These are phyloP conservation scores for Glonium stellatum DNA, from an alignment of 495 filamentous ascomycete species.

Conservation along the genomic window DNA sequence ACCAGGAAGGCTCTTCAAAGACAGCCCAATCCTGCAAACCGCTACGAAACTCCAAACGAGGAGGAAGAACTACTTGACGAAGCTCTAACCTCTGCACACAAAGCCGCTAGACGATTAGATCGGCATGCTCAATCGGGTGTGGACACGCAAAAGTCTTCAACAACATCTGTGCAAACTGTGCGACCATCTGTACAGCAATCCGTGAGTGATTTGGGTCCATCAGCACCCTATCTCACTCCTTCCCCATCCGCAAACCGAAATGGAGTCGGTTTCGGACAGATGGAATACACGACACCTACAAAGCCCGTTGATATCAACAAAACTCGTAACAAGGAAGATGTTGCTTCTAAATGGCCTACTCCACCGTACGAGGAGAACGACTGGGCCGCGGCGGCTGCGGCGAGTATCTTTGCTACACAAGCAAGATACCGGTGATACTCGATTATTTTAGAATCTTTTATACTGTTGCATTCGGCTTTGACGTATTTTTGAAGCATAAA, in stretches of 20 bases:
- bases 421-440: conserved; percentile 24
- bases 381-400: conserved; percentile 74
- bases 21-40: conserved; percentile 63
- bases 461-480: conserved; percentile 13
- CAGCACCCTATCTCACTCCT: conserved; percentile 85
- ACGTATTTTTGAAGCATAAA: conserved; percentile 9
- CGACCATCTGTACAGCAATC: conserved; percentile 25
- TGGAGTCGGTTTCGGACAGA: conserved; percentile 60
- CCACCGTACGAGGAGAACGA: conserved; percentile 87
- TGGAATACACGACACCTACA: conserved; percentile 41
- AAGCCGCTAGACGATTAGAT: conserved; percentile 49
- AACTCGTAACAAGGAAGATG: conserved; percentile 41
- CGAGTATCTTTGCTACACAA: conserved; percentile 55
- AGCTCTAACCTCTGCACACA: conserved; percentile 55
- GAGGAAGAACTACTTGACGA: conserved; percentile 94
- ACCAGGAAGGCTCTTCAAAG: conserved; percentile 75
- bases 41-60: conserved; percentile 91
- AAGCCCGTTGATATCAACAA: conserved; percentile 56
- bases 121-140: conserved; percentile 31
- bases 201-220: conserved; percentile 46
- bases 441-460: background rate
- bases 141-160: conserved; percentile 35
- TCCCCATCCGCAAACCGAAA: conserved; percentile 82
- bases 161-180: conserved; percentile 9
- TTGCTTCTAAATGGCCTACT: conserved; percentile 80